phyloP scores from a whole-genome alignment of 225 moss, liverwort and hornwort genomes.

The Asterella californica region DNA sequence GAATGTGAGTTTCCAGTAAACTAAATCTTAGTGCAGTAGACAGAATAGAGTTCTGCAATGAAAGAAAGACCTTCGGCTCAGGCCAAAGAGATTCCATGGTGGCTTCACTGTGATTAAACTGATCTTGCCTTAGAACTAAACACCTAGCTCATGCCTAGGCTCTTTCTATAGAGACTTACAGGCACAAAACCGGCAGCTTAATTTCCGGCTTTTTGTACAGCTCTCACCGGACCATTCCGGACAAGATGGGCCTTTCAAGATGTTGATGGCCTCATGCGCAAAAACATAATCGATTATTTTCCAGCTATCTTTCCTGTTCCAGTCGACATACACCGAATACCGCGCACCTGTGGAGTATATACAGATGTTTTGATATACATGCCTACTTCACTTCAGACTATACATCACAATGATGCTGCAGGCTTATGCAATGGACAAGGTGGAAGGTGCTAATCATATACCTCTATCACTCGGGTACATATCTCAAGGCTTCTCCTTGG shows the following conservation, averaged over 20 bases:
- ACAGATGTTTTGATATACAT: background rate
- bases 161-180: background rate
- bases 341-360: conserved; percentile 29
- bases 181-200: background rate
- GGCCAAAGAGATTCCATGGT: no score
- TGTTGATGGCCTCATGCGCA: background rate
- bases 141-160: background rate
- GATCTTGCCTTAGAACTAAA: background rate
- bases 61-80: no score
- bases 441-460: background rate
- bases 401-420: background rate
- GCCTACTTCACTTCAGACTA: background rate
- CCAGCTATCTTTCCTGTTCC: conserved; percentile 33
- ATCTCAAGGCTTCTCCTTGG: background rate
- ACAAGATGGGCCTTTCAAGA: no score
- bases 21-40: no score
- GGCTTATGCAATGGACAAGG: background rate
- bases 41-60: no score
- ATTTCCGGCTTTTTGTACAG: background rate
- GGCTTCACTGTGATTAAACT: background rate
- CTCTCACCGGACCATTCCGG: background rate
- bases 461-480: background rate
- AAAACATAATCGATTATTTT: background rate
- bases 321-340: conserved; percentile 36
- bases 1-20: no score